phyloP scores from a whole-genome alignment of 2,329 filamentous ascomycete species.

The Grosmannia huntii region DNA sequence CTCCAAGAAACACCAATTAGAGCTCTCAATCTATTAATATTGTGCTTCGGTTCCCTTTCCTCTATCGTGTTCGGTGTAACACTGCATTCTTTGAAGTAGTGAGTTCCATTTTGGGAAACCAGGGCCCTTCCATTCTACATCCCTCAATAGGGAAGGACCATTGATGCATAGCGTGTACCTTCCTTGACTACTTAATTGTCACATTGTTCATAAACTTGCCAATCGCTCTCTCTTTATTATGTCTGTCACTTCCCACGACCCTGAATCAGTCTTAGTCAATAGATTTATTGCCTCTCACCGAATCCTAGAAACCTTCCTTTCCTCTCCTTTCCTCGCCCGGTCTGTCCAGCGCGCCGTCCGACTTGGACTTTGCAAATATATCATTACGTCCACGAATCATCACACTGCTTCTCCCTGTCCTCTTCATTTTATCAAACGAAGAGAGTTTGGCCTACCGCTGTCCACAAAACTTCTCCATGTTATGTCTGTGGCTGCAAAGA shows the following conservation, averaged over 20 bases:
- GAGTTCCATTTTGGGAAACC: neutral
- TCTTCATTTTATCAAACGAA: neutral
- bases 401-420: neutral
- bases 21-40: neutral
- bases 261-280: neutral
- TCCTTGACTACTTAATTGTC: neutral
- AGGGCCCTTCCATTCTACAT: neutral
- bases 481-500: neutral
- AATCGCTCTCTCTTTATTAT: neutral
- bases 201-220: neutral
- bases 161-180: neutral
- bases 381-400: neutral
- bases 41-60: neutral
- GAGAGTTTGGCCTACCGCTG: neutral
- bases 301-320: conserved; percentile 1
- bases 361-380: neutral
- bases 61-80: neutral
- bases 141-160: neutral
- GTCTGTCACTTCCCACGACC: neutral
- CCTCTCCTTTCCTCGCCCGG: neutral
- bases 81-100: neutral
- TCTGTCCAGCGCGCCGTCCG: neutral
- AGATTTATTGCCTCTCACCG: neutral
- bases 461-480: neutral
- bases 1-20: neutral